phyloP scores from a whole-genome alignment of 108 stramenopile genomes.

The Nitzschia sp. region DNA sequence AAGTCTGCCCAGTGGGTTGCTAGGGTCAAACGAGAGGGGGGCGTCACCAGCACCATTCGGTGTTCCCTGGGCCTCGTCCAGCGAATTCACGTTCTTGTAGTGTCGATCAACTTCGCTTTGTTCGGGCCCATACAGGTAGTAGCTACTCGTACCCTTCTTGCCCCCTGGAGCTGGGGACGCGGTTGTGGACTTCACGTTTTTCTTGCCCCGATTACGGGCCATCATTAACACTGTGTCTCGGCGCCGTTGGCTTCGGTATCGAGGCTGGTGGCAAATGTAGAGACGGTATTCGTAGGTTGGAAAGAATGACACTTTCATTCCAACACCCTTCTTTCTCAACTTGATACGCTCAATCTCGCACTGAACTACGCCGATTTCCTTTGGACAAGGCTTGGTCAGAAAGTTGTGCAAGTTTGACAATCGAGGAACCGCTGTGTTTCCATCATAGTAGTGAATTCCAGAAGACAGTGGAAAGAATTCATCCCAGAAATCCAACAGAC shows the following conservation, averaged over 20 bases:
- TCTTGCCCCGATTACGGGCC: conserved; percentile 67
- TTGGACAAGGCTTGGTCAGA: conserved; percentile 75
- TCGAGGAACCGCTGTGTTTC: conserved; percentile 72
- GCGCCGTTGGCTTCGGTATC: conserved; percentile 26
- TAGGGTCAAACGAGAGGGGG: not conserved
- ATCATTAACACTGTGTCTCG: conserved; percentile 71
- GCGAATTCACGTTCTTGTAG: conserved; percentile 45
- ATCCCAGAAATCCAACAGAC: conserved; percentile 84
- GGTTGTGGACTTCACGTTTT: conserved; percentile 24
- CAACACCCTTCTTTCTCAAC: conserved; percentile 56
- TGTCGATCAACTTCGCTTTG: conserved; percentile 68
- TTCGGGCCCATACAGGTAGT: conserved; percentile 67
- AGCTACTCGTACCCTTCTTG: conserved; percentile 77
- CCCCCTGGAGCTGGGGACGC: conserved; percentile 2
- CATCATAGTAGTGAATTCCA: conserved; percentile 68
- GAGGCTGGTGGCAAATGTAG: conserved; percentile 66
- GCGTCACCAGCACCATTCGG: conserved; percentile 21
- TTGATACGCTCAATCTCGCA: conserved; percentile 84
- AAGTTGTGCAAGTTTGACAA: conserved; percentile 58
- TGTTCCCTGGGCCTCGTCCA: not conserved
- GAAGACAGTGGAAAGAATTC: conserved; percentile 64
- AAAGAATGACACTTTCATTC: conserved; percentile 71
- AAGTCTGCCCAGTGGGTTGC: conserved; percentile 55
- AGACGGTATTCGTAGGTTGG: conserved; percentile 82
- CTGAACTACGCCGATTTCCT: conserved; percentile 75